Base-by-base conservation (phyloP, 2,329 filamentous ascomycete species). In the Neonectria punicea region DNA sequence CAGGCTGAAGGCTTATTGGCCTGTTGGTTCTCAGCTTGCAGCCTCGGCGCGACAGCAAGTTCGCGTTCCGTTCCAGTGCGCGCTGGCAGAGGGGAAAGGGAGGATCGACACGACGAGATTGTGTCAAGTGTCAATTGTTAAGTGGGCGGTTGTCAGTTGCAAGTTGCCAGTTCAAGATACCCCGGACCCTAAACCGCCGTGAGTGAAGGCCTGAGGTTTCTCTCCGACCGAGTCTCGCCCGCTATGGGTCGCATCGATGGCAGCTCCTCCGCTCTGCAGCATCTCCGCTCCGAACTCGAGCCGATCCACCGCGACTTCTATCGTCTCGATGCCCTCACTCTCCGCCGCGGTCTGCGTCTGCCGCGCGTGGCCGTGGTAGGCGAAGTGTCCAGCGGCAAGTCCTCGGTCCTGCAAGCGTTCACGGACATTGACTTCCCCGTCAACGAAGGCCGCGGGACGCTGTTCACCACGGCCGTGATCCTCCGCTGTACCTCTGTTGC, bases 281-380 rank as follows among this genome's bases (percentile, higher is more conserved):
- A 59, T 30, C 57, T 59, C 28, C 57, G 57, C 47, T 39, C 49
- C 28, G 47, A 59, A 28, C 39, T 59, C 47, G 57, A 59, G 49
- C 49, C 57, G 4, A 44, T 50, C n/a, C 57, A 59, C 20, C 57
- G 57, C 49, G 57, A 59, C 36, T 59, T 59, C 49, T 46, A 46
- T 25, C 57, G 49, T 9, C 57, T 59, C 13, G 57, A 59, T 30
- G 47, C 57, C 36, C 49, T 46, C 18, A 59, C 57, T 18, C 18
- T 59, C 7, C n/a, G 47, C n/a, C 57, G 57, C 47, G 49, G 57
- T 5, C 49, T 46, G 3, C 57, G 57, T 13, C 47, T 59, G 28
- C 57, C 49, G 18, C 47, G 57, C 4, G 46, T 59, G n/a, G 57
- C 49, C 18, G 46, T 60, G 6, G 25, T 60, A 5, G 50, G 55